phyloP scores from a whole-genome alignment of 768 basidiomycete genomes.

The Lentinula detonsa region DNA sequence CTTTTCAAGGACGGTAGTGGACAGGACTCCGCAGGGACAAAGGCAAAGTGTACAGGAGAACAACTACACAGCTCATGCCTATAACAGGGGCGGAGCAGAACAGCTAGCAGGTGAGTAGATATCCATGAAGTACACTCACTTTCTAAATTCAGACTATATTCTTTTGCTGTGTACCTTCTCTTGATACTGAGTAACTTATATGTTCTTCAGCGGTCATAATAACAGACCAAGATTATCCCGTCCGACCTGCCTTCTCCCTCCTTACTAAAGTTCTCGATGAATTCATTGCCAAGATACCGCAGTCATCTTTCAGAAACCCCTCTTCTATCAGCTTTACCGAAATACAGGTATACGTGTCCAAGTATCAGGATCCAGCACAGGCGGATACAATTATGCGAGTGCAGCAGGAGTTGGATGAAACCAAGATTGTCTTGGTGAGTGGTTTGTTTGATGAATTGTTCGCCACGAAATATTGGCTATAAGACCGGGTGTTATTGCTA shows the following conservation, averaged over 20 bases:
- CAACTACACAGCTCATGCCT: constrained; percentile 88
- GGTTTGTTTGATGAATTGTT: background rate
- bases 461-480: background rate
- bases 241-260: constrained; percentile 93
- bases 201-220: constrained; percentile 74
- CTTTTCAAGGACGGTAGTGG: constrained; percentile 88
- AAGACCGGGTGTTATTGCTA: no score
- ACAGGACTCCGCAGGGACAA: constrained; percentile 81
- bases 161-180: background rate
- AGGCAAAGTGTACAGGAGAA: constrained; percentile 95
- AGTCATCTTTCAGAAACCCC: constrained; percentile 60
- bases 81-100: constrained; percentile 84
- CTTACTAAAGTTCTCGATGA: constrained; percentile 92
- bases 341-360: constrained; percentile 70
- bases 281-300: constrained; percentile 74
- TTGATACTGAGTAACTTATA: constrained; percentile 3
- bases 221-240: constrained; percentile 94
- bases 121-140: background rate
- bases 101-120: constrained; percentile 66
- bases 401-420: constrained; percentile 97
- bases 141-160: background rate
- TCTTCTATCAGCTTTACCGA: constrained; percentile 71
- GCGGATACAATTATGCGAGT: constrained; percentile 98
- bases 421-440: constrained; percentile 93
- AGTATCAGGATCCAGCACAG: constrained; percentile 96